These are phyloP conservation scores for Phytophthora meadii DNA, from an alignment of 352 stramenopile species.

Conservation along the genomic window DNA sequence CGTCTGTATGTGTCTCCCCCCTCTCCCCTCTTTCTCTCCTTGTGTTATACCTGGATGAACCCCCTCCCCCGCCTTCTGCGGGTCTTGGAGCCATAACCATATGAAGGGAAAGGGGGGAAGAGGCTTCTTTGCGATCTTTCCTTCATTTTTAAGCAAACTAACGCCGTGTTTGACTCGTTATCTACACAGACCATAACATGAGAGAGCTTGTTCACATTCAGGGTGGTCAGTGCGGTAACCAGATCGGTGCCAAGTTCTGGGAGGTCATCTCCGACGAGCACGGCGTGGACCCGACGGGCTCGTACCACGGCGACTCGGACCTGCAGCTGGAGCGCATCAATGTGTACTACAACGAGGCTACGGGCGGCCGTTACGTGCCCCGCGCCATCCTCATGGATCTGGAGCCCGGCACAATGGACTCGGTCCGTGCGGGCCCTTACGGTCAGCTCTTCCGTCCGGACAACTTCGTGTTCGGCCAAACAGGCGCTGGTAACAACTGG, in stretches of 20 bases:
- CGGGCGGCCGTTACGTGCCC: slow-evolving; percentile 96
- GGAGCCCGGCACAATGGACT: slow-evolving; percentile 99
- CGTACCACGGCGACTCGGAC: slow-evolving; percentile 96
- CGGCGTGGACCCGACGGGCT: slow-evolving; percentile 92
- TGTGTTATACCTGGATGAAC: background rate
- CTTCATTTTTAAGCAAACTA: slow-evolving; percentile 12
- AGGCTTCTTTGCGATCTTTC: slow-evolving; percentile 29
- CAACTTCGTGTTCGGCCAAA: slow-evolving; percentile 99
- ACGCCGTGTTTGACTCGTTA: slow-evolving; percentile 3
- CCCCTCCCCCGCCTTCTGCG: slow-evolving; percentile 1
- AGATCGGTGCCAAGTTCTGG: slow-evolving; percentile 99
- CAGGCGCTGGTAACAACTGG: slow-evolving; percentile 99
- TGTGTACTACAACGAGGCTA: slow-evolving; percentile 99
- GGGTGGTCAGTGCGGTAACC: slow-evolving; percentile 98
- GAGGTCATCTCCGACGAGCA: slow-evolving; percentile 98
- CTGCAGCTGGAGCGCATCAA: slow-evolving; percentile 98
- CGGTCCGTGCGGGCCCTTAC: slow-evolving; percentile 95
- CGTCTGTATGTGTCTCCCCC: background rate
- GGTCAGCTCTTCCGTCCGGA: slow-evolving; percentile 98
- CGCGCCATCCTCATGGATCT: slow-evolving; percentile 99
- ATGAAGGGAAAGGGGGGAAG: slow-evolving; percentile 33
- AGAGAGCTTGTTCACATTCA: slow-evolving; percentile 98
- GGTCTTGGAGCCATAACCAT: slow-evolving; percentile 6
- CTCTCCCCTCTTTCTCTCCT: background rate
- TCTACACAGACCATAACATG: slow-evolving; percentile 67